These are phyloP conservation scores for Suillus luteus DNA, from an alignment of 768 basidiomycete species.

Conservation along the genomic window DNA sequence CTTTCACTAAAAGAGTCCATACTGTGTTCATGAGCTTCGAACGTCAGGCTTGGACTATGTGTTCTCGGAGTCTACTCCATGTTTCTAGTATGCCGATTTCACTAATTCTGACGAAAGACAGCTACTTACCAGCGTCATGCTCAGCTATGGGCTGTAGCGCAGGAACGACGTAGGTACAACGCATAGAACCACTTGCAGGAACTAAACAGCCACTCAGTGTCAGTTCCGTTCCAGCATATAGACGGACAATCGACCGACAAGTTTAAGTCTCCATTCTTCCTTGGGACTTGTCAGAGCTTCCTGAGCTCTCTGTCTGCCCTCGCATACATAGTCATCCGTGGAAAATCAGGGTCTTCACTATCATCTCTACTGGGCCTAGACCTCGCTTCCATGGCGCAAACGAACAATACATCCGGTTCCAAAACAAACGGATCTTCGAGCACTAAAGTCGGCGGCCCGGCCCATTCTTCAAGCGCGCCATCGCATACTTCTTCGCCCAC, in stretches of 20 bases:
- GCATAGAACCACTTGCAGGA: background rate
- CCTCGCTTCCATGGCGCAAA: constrained; percentile 26
- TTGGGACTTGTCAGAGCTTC: constrained; percentile 83
- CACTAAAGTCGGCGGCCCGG: constrained; percentile 42
- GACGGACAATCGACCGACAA: constrained; percentile 64
- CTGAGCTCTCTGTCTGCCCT: constrained; percentile 77
- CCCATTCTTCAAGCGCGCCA: constrained; percentile 26
- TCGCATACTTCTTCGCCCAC: constrained; percentile 29
- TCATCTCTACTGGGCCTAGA: constrained; percentile 63
- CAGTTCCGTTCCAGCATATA: constrained; percentile 78
- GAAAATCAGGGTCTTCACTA: constrained; percentile 55
- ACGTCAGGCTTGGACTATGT: constrained; percentile 66
- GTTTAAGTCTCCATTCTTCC: constrained; percentile 84
- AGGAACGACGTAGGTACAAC: constrained; percentile 77
- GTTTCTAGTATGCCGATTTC: constrained; percentile 66
- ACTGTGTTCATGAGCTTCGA: constrained; percentile 2
- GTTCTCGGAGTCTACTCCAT: constrained; percentile 89
- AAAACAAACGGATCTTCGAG: constrained; percentile 26
- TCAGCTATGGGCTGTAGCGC: constrained; percentile 89
- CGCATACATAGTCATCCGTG: constrained; percentile 68
- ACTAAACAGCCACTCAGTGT: constrained; percentile 48
- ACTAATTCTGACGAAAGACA: constrained; percentile 10
- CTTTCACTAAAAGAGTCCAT: background rate
- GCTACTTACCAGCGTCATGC: constrained; percentile 4
- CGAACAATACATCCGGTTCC: constrained; percentile 28